Conservation (phyloP, 495 filamentous ascomycete species). For the Acidomyces sp. region DNA sequence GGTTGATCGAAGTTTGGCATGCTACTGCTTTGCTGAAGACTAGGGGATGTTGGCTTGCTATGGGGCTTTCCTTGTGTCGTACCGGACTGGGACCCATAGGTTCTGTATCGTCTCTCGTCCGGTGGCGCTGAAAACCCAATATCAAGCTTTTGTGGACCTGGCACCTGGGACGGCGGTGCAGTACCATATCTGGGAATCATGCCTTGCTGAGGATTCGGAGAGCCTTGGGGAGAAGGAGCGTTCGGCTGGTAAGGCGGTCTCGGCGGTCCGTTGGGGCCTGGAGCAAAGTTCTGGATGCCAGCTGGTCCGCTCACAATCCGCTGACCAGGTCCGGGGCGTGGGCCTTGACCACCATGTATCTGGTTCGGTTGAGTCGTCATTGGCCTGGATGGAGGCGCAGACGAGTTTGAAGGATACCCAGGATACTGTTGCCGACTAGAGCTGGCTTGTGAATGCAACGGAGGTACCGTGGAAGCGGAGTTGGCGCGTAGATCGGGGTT, state of each 20-base stretch:
- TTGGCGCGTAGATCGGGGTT: conserved; percentile 8
- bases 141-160: conserved; percentile 13
- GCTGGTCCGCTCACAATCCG: not conserved
- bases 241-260: too few relatives aligned
- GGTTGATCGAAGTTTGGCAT: conserved; percentile 16
- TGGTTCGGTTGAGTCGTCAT: conserved; percentile 1
- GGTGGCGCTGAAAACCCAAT: conserved; percentile 25
- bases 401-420: not conserved
- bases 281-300: not conserved
- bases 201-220: not conserved
- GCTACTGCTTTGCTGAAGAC: conserved; percentile 2
- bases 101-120: conserved; percentile 18
- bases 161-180: conserved; percentile 4
- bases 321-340: not conserved
- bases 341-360: not conserved
- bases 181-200: conserved; percentile 3
- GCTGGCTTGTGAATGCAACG: not conserved
- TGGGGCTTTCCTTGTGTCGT: too few relatives aligned
- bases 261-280: not conserved
- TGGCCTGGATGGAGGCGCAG: not conserved
- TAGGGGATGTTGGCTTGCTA: conserved; percentile 4
- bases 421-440: not conserved
- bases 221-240: too few relatives aligned
- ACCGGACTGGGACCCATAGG: not conserved
- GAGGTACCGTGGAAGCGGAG: conserved; percentile 7